phyloP scores from a whole-genome alignment of 2,329 filamentous ascomycete species.

The Chalara sp. region DNA sequence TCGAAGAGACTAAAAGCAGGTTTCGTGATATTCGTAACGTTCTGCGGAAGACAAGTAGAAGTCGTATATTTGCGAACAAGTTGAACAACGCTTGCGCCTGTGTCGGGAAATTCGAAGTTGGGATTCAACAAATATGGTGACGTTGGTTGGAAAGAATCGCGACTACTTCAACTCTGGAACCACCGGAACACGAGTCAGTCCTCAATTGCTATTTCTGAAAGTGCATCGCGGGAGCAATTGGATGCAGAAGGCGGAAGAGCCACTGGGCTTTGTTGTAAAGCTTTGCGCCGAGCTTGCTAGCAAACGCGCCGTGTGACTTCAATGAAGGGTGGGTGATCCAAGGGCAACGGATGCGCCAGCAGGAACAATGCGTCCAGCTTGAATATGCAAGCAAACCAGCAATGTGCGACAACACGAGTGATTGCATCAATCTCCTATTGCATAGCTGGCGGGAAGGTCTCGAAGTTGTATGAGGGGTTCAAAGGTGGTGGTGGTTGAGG shows the following conservation, averaged over 20 bases:
- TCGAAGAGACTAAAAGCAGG: conserved; percentile 7
- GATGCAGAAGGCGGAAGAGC: conserved; percentile 4
- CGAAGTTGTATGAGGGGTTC: not conserved
- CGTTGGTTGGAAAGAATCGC: conserved; percentile 23
- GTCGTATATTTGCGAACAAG: conserved; percentile 9
- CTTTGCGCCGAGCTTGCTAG: conserved; percentile 21
- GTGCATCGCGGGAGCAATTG: conserved; percentile 2
- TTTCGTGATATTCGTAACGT: not conserved
- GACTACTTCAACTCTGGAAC: conserved; percentile 24
- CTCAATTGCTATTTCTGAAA: conserved; percentile 1
- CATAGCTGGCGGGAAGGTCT: no score
- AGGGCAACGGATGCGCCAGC: conserved; percentile 22
- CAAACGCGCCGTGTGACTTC: conserved; percentile 17
- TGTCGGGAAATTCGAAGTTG: conserved; percentile 18
- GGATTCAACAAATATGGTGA: conserved; percentile 20
- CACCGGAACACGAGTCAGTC: conserved; percentile 16
- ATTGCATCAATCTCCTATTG: not conserved
- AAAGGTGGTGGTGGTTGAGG: conserved; percentile 15
- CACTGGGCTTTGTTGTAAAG: conserved; percentile 6
- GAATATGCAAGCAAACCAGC: conserved; percentile 12
- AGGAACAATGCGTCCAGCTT: conserved; percentile 11
- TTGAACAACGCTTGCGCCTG: conserved; percentile 25
- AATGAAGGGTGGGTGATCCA: conserved; percentile 13
- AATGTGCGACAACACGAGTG: conserved; percentile 12
- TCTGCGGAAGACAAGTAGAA: conserved; percentile 15